phyloP scores from a whole-genome alignment of 2,329 filamentous ascomycete species.

The Phyllosticta citribraziliensis region DNA sequence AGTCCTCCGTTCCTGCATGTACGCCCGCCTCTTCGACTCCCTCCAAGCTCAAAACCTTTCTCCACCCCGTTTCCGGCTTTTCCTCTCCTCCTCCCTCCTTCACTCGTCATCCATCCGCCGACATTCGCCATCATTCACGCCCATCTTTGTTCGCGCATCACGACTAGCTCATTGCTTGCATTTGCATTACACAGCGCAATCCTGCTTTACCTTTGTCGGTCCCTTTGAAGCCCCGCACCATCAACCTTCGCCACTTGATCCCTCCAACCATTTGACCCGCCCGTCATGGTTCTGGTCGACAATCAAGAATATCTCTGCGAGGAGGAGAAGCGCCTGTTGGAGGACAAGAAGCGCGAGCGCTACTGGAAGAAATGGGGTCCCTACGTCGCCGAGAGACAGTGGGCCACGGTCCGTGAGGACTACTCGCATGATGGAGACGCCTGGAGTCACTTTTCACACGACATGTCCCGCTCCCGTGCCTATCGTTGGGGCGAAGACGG shows the following conservation, averaged over 20 bases:
- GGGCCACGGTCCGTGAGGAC: constrained; percentile 86
- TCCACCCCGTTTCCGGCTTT: not conserved
- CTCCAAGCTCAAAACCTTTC: constrained; percentile 2
- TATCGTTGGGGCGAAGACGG: constrained; percentile 97
- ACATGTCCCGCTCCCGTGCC: constrained; percentile 76
- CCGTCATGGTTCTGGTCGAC: constrained; percentile 77
- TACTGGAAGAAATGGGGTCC: constrained; percentile 99
- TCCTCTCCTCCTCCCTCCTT: not conserved
- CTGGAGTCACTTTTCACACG: constrained; percentile 94
- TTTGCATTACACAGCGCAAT: constrained; percentile 2
- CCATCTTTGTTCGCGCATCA: not conserved
- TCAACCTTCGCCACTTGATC: not conserved
- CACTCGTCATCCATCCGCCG: not conserved
- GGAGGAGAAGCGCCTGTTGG: constrained; percentile 81
- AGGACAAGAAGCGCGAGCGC: constrained; percentile 71
- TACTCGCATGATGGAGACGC: constrained; percentile 86
- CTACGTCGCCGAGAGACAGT: constrained; percentile 88
- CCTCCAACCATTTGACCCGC: not conserved
- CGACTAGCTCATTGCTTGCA: not conserved
- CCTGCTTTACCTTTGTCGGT: not conserved
- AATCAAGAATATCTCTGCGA: constrained; percentile 77
- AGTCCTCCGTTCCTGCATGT: constrained; percentile 11
- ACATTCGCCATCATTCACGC: not conserved
- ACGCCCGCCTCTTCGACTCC: not conserved
- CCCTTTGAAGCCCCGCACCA: not conserved